Evolutionary conservation across 176 grass and related monocot genomes (phyloP).

Genomic region (Oryza officinalis): DNA sequence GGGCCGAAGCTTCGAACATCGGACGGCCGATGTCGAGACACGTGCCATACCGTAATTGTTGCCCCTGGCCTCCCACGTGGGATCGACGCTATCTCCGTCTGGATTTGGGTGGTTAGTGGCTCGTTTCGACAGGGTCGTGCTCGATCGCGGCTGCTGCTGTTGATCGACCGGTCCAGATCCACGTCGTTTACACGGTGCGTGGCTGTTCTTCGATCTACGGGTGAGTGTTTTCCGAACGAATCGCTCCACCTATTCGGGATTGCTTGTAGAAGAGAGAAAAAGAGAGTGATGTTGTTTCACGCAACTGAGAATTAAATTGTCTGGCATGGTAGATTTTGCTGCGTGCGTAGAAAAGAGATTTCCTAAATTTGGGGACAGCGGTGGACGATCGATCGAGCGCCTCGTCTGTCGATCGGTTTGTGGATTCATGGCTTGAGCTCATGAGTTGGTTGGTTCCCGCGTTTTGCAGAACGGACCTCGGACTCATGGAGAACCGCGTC

Average conservation of each 20-base stretch:
- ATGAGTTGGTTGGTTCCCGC: not conserved
- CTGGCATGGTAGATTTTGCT: not conserved
- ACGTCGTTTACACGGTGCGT: not conserved
- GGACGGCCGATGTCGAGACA: no score
- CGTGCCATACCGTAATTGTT: no score
- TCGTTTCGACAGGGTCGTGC: not conserved
- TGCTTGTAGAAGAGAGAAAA: not conserved
- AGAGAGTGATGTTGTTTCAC: not conserved
- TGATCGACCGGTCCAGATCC: not conserved
- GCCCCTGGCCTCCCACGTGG: no score
- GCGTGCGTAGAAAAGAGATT: not conserved
- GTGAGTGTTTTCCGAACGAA: not conserved
- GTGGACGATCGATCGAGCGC: not conserved
- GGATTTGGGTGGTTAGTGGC: constrained; percentile 26
- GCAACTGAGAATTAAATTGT: not conserved
- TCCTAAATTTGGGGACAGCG: not conserved
- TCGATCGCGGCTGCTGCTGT: not conserved
- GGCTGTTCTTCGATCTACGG: not conserved
- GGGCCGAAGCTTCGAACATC: no score
- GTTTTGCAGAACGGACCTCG: constrained; percentile 12
- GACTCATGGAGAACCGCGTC: constrained; percentile 46
- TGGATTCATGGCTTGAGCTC: not conserved
- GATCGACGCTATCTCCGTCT: not conserved
- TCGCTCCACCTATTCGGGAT: not conserved
- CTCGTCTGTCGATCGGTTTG: constrained; percentile 13